Percentiles rank a stretch among this genome's conserved stretches.
Conservation (phyloP, 805 yeast genomes). For the Schwanniomyces pseudopolymorphus region DNA sequence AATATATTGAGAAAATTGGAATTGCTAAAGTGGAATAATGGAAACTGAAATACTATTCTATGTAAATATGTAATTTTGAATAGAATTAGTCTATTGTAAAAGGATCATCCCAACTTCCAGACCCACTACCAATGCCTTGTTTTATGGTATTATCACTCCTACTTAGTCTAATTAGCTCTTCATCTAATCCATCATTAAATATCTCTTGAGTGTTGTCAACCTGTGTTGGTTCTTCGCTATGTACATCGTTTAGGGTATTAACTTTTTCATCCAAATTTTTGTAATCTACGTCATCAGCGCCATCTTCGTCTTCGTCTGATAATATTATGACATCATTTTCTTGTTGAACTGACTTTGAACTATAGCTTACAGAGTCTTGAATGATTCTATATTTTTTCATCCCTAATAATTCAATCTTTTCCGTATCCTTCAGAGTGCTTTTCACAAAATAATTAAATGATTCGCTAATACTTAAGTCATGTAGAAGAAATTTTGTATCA, state of each 20-base stretch:
- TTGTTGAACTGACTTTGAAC: constrained; percentile 4
- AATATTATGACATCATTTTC: constrained; percentile 26
- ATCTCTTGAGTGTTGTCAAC: constrained; percentile 14
- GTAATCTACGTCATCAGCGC: constrained; percentile 12
- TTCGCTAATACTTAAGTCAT: constrained; percentile 36
- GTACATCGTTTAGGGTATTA: background rate
- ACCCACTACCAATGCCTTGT: constrained; percentile 14
- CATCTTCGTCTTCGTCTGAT: constrained; percentile 32
- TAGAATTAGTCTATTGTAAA: constrained; percentile 29
- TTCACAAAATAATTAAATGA: constrained; percentile 42
- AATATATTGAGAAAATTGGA: constrained; percentile 29
- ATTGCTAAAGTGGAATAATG: constrained; percentile 5
- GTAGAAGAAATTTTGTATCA: constrained; percentile 31
- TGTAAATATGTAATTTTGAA: background rate
- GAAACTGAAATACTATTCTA: background rate
- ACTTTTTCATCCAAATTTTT: background rate
- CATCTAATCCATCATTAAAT: constrained; percentile 32
- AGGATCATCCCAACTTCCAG: constrained; percentile 42
- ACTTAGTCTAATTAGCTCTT: constrained; percentile 21
- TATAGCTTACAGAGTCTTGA: constrained; percentile 19
- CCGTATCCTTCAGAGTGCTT: constrained; percentile 33
- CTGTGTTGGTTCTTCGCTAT: constrained; percentile 2
- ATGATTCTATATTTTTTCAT: constrained; percentile 33
- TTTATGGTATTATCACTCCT: background rate
- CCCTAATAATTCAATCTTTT: constrained; percentile 35